Evolutionary conservation across 768 basidiomycete genomes (phyloP), one percentile per base, ranked within the genome.

Genomic region (Ramaria rubella): DNA sequence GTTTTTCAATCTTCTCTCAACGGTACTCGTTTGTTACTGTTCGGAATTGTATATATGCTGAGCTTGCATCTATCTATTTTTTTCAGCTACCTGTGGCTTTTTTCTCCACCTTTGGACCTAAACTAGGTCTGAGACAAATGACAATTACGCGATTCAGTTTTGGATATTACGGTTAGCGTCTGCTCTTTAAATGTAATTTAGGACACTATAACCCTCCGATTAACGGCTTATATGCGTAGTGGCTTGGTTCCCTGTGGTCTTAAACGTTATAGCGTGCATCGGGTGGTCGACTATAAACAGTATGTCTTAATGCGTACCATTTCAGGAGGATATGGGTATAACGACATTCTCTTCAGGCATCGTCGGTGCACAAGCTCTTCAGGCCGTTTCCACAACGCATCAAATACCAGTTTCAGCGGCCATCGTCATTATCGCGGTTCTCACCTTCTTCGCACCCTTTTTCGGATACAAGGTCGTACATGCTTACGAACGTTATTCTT

Each of bases 381-480:
- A 45, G 2, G 63, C 65, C 19, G 65, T 68, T 26, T 59, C 59
- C 8, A 40, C 58, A 24, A 55, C 49, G 6, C 52, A 68, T 60
- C 58, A 64, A 26, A 71, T 75, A 33, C 71, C 72, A 6, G 62
- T 65, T 31, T 70, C 73, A 4, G 75, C 67, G 5, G 77, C 74
- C 8, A 73, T 76, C 50, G 69, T 77, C 42, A 70, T 78, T 59
- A 73, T 78, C 57, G 75, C 75, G 3, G 30, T 75, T 52, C 56
- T 68, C 49, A 76, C 74, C 15, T 65, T 76, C 49, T 51, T 64
- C 45, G 62, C 74, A 57, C 69, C 70, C 36, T 66, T 77, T 49
- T 72, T 74, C 61, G 76, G 76, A 11, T 74, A 73, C 66, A 69
- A 69, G 43, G 60, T 68, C 57, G 71, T 77, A 19, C 76, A 77